These are phyloP conservation scores for Luvunga scandens DNA, from an alignment of 345 rosid species.

Conservation along the genomic window DNA sequence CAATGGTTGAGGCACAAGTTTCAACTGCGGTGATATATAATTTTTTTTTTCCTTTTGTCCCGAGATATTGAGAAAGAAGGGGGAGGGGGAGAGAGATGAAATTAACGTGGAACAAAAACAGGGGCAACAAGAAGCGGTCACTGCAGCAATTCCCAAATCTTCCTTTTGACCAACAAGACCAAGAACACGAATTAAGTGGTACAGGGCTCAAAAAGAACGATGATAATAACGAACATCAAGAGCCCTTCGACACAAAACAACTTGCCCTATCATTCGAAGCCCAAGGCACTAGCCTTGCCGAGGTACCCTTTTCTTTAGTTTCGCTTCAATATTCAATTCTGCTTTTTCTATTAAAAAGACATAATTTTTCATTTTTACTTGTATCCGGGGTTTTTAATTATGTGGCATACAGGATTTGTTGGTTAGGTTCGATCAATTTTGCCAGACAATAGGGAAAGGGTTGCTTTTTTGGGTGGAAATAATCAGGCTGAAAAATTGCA, in stretches of 20 bases:
- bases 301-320: constrained; percentile 34
- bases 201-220: background rate
- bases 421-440: background rate
- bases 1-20: too few species aligned
- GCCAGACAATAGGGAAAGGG: too few species aligned
- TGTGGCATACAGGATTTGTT: too few species aligned
- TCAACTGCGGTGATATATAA: too few species aligned
- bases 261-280: constrained; percentile 58
- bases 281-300: constrained; percentile 75
- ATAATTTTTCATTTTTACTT: background rate
- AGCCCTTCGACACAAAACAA: constrained; percentile 22
- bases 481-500: too few species aligned
- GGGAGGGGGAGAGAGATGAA: constrained; percentile 45
- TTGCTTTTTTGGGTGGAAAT: too few species aligned
- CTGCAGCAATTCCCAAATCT: constrained; percentile 48
- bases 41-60: too few species aligned
- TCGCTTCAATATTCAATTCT: too few species aligned
- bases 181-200: constrained; percentile 8
- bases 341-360: background rate
- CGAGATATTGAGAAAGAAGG: background rate
- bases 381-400: too few species aligned
- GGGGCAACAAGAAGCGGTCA: constrained; percentile 59
- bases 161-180: constrained; percentile 55
- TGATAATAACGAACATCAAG: background rate
- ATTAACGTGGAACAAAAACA: constrained; percentile 71